A percentile compares a stretch with the other conserved stretches of the same genome.
Evolutionary conservation across 2,329 filamentous ascomycete species (phyloP).

Genomic region (Venturia oleaginea): DNA sequence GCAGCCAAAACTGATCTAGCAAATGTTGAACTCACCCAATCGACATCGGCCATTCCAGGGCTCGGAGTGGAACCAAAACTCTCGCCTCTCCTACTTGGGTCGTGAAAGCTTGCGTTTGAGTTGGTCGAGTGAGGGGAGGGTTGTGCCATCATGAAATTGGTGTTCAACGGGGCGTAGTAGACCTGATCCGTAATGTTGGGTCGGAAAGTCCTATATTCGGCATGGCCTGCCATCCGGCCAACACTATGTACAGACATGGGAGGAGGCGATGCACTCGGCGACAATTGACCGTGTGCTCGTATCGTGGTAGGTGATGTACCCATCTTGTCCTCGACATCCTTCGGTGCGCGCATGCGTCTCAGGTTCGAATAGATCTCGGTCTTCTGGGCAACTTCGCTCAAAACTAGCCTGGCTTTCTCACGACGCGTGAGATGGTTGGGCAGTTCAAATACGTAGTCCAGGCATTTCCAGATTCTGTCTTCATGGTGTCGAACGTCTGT

Average conservation of each 20-base stretch:
- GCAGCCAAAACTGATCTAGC: not conserved
- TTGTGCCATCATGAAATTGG: not conserved
- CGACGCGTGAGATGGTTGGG: constrained; percentile 42
- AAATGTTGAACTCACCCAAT: constrained; percentile 49
- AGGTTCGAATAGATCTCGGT: constrained; percentile 50
- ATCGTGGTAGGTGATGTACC: constrained; percentile 14
- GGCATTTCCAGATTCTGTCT: constrained; percentile 58
- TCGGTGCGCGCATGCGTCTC: constrained; percentile 49
- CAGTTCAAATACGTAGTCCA: constrained; percentile 63
- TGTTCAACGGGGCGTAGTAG: not conserved
- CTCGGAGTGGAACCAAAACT: constrained; percentile 5
- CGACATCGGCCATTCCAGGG: constrained; percentile 41
- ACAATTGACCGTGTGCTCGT: not conserved
- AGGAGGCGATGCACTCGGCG: not conserved
- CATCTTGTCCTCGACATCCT: constrained; percentile 32
- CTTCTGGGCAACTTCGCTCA: constrained; percentile 54
- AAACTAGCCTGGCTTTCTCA: constrained; percentile 51
- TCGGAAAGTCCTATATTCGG: not conserved
- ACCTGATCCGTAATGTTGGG: not conserved
- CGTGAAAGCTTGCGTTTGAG: not conserved
- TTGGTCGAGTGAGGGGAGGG: constrained; percentile 2
- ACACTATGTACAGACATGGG: not conserved
- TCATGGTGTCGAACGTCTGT: constrained; percentile 49
- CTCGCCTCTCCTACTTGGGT: constrained; percentile 1
- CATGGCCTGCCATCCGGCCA: not conserved